These are phyloP conservation scores for Fragilaria crotonensis DNA, from an alignment of 108 stramenopile species.

Conservation along the genomic window DNA sequence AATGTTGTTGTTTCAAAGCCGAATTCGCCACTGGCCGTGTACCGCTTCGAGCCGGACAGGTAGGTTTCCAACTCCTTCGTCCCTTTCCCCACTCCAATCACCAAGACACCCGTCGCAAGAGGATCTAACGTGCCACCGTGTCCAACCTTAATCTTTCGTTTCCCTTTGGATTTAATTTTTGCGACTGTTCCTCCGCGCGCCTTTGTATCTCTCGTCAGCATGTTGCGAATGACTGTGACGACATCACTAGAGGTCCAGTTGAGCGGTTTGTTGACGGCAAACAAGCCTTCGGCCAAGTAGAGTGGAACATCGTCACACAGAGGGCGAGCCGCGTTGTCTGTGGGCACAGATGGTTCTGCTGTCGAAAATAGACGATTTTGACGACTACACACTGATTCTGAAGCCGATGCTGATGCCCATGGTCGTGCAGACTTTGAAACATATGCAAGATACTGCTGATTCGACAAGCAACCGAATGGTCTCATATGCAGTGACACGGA, in stretches of 20 bases:
- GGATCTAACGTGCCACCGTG: conserved; percentile 97
- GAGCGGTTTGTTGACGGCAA: conserved; percentile 86
- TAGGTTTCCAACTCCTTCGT: conserved; percentile 69
- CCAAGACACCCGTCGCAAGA: conserved; percentile 88
- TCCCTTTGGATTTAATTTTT: conserved; percentile 14
- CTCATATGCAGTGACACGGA: too few species aligned
- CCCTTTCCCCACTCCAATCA: conserved; percentile 87
- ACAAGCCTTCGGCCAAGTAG: conserved; percentile 64
- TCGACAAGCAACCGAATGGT: too few species aligned
- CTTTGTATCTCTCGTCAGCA: conserved; percentile 62
- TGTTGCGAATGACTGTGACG: conserved; percentile 68
- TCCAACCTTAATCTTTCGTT: conserved; percentile 63
- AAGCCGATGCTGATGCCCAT: too few species aligned
- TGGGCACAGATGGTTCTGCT: too few species aligned
- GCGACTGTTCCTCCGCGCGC: conserved; percentile 35
- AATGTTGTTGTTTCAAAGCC: conserved; percentile 84
- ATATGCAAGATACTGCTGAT: too few species aligned
- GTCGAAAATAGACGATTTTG: too few species aligned
- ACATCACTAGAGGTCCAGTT: conserved; percentile 88
- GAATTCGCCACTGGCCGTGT: conserved; percentile 54
- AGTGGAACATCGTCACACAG: conserved; percentile 27
- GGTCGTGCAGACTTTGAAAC: too few species aligned
- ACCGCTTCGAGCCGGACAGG: conserved; percentile 77
- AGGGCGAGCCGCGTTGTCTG: too few species aligned
- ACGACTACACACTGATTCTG: too few species aligned